phyloP scores from a whole-genome alignment of 371 early-diverging fungal species.

The Mortierella sp. region DNA sequence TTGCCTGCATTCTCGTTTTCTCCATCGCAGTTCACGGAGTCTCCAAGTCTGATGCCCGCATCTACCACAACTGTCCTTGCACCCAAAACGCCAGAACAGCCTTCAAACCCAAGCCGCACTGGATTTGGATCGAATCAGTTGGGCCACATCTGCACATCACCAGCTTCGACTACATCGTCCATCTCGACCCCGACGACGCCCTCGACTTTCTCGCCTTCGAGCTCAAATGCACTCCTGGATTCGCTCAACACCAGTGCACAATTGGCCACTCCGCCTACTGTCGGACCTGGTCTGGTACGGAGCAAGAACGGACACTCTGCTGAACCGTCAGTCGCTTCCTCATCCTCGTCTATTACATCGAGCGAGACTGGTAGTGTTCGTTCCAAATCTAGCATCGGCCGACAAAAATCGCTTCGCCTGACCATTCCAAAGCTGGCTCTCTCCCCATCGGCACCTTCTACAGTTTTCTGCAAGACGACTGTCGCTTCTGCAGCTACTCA shows the following conservation, averaged over 20 bases:
- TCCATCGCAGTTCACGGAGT: background rate
- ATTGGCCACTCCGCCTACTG: slow-evolving; percentile 20
- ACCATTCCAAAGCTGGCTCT: slow-evolving; percentile 33
- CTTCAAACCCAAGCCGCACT: slow-evolving; percentile 14
- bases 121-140: slow-evolving; percentile 9
- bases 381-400: slow-evolving; percentile 15
- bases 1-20: slow-evolving; percentile 4
- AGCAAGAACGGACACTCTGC: background rate
- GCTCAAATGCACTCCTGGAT: slow-evolving; percentile 32
- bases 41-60: background rate
- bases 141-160: slow-evolving; percentile 36
- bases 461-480: slow-evolving; percentile 45
- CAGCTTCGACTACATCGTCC: slow-evolving; percentile 40
- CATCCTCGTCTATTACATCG: slow-evolving; percentile 14
- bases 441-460: slow-evolving; percentile 47
- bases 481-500: slow-evolving; percentile 38
- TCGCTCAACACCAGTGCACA: slow-evolving; percentile 41
- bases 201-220: slow-evolving; percentile 41
- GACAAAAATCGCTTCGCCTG: slow-evolving; percentile 20
- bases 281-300: background rate
- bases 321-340: background rate
- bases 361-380: slow-evolving; percentile 32
- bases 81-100: slow-evolving; percentile 19
- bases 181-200: slow-evolving; percentile 55
- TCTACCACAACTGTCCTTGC: background rate